Evolutionary conservation across 1,284 basidiomycete species (phyloP), one percentile per base, ranked within the genome.

Genomic region (Grifola frondosa): DNA sequence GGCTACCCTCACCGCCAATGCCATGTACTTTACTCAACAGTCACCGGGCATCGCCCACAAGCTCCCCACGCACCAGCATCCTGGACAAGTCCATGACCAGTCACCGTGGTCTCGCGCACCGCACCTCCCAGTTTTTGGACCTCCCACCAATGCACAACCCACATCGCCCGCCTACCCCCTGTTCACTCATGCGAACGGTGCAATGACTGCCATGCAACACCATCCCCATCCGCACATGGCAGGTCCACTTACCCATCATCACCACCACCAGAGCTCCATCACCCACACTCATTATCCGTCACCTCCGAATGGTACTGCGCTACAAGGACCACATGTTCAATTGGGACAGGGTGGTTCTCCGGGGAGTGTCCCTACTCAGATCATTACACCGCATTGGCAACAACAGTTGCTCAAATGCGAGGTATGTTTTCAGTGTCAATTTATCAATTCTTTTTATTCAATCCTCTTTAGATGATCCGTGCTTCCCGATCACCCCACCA

Each of bases 361-460:
- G 20, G 80, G 75, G n/a, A 74, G 73, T 32, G 66, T 70, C 17
- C 59, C 66, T 4, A 72, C 75, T 42, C 81, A 81, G 66, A 75
- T 81, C 53, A 78, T 87, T 53, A 78, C 75, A 20, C 77, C 78
- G 6, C 87, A 89, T 52, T 89, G 86, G 87, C 84, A 88, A 57
- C 81, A 88, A 56, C 87, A 89, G 65, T 65, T 89, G 55, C 71
- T 89, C 62, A 89, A 89, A 64, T 89, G 78, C 63, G 86, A 89
- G 71, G 86, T 87, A 58, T 49, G 80, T 68, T 5, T 30, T n/a
- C n/a, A n/a, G n/a, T n/a, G n/a, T n/a, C n/a, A n/a, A n/a, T n/a
- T n/a, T n/a, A n/a, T n/a, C n/a, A n/a, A n/a, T n/a, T n/a, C n/a
- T n/a, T n/a, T n/a, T n/a, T n/a, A n/a, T n/a, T n/a, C n/a, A n/a